These are phyloP conservation scores for Tuber aestivum DNA, from an alignment of 495 filamentous ascomycete genomes.

Conservation along the genomic window DNA sequence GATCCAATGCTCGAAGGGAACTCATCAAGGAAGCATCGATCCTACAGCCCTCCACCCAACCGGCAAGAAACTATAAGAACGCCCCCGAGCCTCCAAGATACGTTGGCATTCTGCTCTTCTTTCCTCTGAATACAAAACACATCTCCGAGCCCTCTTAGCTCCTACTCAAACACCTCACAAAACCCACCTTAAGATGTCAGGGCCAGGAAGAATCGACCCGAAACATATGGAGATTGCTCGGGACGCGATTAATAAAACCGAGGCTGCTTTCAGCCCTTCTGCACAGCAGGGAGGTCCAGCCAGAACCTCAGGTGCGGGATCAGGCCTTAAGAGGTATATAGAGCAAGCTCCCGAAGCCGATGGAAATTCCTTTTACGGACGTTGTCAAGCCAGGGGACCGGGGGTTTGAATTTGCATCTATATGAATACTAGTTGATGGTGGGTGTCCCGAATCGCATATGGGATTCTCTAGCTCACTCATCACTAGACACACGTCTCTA, in stretches of 20 bases:
- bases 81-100: no score
- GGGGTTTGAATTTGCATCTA: neutral
- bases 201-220: no score
- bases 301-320: neutral
- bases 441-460: neutral
- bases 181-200: no score
- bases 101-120: no score
- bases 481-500: neutral
- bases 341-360: neutral
- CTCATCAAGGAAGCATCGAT: no score
- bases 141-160: no score
- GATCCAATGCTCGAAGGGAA: neutral
- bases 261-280: neutral
- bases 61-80: no score
- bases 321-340: neutral
- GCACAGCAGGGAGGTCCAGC: neutral
- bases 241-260: neutral
- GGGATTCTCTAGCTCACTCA: neutral
- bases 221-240: neutral
- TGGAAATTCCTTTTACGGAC: neutral
- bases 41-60: no score
- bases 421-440: neutral
- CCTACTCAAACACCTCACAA: no score
- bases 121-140: no score
- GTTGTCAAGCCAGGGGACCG: neutral